Evolutionary conservation across 345 rosid genomes (phyloP).

Genomic region (Euphorbia lathyris): DNA sequence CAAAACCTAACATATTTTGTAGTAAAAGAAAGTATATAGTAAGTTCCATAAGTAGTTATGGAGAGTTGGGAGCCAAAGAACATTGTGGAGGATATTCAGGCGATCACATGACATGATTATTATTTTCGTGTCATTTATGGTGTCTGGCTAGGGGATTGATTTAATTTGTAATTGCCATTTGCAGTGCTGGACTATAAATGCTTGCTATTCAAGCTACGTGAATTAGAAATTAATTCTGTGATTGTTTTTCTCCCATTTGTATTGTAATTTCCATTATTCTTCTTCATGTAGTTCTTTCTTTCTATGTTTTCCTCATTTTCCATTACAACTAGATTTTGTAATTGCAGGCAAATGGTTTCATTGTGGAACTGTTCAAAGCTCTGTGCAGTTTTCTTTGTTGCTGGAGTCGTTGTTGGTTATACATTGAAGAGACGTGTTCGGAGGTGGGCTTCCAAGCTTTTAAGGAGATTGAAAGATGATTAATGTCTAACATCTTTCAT

Average conservation of each 20-base stretch:
- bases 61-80: too few species aligned
- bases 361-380: slow-evolving; percentile 76
- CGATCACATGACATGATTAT: too few species aligned
- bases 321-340: background rate
- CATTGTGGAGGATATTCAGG: too few species aligned
- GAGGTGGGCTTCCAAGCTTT: slow-evolving; percentile 68
- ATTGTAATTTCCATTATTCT: background rate
- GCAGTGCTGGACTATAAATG: background rate
- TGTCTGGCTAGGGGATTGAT: too few species aligned
- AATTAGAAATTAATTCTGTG: background rate
- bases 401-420: slow-evolving; percentile 75
- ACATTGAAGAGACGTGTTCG: slow-evolving; percentile 67
- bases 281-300: background rate
- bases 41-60: too few species aligned
- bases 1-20: too few species aligned
- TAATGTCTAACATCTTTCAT: slow-evolving; percentile 21
- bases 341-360: slow-evolving; percentile 54
- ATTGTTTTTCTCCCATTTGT: background rate
- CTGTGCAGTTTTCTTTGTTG: slow-evolving; percentile 65
- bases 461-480: slow-evolving; percentile 62
- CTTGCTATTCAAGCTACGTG: background rate
- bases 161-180: background rate
- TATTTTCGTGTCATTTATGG: too few species aligned
- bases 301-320: background rate
- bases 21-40: too few species aligned